phyloP scores from a whole-genome alignment of 2,329 filamentous ascomycete species.

The Simplicillium sp. region DNA sequence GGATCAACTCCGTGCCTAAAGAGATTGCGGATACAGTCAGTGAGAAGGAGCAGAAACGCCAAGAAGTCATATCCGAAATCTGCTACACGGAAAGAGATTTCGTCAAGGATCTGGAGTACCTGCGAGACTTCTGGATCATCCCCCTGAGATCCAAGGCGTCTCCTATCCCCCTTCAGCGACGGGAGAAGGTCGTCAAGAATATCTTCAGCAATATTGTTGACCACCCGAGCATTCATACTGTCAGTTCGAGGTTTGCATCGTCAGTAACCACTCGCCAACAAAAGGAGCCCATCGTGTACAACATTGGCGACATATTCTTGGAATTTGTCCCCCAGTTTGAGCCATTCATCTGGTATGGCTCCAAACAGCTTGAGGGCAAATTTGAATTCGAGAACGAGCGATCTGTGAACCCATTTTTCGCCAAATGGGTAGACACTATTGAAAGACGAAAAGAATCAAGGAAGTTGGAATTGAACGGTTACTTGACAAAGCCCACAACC shows the following conservation, averaged over 20 bases:
- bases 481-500: conserved; percentile 94
- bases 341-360: conserved; percentile 93
- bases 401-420: conserved; percentile 72
- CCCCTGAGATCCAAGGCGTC: conserved; percentile 75
- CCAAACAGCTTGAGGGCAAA: conserved; percentile 92
- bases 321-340: conserved; percentile 88
- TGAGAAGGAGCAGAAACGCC: conserved; percentile 91
- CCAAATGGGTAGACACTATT: conserved; percentile 91
- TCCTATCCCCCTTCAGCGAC: conserved; percentile 77
- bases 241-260: conserved; percentile 83
- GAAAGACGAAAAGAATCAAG: conserved; percentile 92
- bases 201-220: conserved; percentile 97
- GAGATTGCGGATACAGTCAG: conserved; percentile 84
- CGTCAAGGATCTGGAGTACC: conserved; percentile 95
- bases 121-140: conserved; percentile 97
- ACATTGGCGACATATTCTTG: conserved; percentile 88
- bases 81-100: conserved; percentile 99
- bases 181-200: conserved; percentile 83
- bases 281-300: conserved; percentile 77
- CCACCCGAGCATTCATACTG: conserved; percentile 66
- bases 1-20: conserved; percentile 97
- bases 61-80: conserved; percentile 95
- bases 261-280: conserved; percentile 86
- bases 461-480: conserved; percentile 94
- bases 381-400: conserved; percentile 98